phyloP scores from a whole-genome alignment of 164 flowering plant species.

The Vitis cinerea region DNA sequence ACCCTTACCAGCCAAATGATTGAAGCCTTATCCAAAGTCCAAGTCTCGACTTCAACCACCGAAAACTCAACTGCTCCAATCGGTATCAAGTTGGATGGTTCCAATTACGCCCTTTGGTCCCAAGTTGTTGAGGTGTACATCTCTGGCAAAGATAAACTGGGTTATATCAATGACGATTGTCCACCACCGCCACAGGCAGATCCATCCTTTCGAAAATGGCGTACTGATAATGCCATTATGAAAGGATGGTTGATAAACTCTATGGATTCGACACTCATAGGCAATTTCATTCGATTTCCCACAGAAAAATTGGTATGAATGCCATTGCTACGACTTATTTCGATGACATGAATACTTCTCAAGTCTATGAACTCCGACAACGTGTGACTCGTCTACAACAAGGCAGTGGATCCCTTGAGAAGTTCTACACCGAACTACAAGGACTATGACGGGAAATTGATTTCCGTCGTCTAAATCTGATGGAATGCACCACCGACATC shows the following conservation, averaged over 20 bases:
- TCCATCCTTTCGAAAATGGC: background rate
- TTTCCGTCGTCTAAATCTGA: too few species aligned
- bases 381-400: background rate
- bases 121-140: constrained; percentile 1
- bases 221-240: constrained; percentile 2
- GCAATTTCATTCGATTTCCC: background rate
- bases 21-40: too few species aligned
- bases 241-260: background rate
- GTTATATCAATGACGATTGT: background rate
- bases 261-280: background rate
- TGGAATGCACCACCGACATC: too few species aligned
- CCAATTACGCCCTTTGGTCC: constrained; percentile 17
- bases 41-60: too few species aligned
- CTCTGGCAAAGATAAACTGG: too few species aligned
- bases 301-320: background rate
- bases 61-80: background rate
- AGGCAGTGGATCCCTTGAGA: background rate
- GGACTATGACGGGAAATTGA: too few species aligned
- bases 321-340: constrained; percentile 4
- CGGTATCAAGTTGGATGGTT: constrained; percentile 13
- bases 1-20: too few species aligned
- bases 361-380: background rate
- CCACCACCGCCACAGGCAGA: background rate
- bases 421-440: background rate
- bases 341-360: constrained; percentile 5